Conservation (phyloP, 441 rosid species). For the Bruguiera hainesii region DNA sequence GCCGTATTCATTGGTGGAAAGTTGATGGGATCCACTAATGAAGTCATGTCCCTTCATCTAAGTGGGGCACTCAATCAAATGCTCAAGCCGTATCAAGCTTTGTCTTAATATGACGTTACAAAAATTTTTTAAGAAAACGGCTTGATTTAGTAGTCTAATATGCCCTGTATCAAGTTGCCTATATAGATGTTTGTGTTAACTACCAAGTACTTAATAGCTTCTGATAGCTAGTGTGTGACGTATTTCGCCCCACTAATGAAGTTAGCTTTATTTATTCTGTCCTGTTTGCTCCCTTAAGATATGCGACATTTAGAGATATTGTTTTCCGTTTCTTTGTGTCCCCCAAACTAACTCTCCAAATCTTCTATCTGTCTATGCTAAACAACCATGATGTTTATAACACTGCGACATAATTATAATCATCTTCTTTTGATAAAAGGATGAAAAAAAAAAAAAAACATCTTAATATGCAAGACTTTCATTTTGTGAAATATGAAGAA, state of each 20-base stretch:
- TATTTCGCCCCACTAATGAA: constrained; percentile 31
- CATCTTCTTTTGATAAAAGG: too few relatives aligned
- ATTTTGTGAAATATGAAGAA: too few relatives aligned
- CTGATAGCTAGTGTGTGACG: constrained; percentile 33
- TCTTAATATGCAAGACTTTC: too few relatives aligned
- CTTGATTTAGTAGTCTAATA: constrained; percentile 27
- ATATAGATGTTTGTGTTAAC: constrained; percentile 19
- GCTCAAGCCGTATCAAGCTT: constrained; percentile 57
- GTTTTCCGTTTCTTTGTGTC: neutral
- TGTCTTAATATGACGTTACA: constrained; percentile 27
- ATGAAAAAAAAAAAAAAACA: too few relatives aligned
- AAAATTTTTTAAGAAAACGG: constrained; percentile 26
- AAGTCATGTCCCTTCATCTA: constrained; percentile 89
- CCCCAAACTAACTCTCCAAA: too few relatives aligned
- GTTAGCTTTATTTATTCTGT: constrained; percentile 18
- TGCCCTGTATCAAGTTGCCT: constrained; percentile 15
- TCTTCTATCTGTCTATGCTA: too few relatives aligned
- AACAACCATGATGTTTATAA: too few relatives aligned
- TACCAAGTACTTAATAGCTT: constrained; percentile 16
- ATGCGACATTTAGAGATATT: neutral
- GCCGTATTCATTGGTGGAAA: constrained; percentile 82
- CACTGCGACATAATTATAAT: too few relatives aligned
- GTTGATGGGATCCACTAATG: constrained; percentile 81
- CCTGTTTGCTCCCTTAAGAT: neutral
- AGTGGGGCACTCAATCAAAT: constrained; percentile 65